A percentile compares a stretch with the other conserved stretches of the same genome.
Evolutionary conservation across 148 eudicot species (phyloP).

Genomic region (Polygonum maritimum): DNA sequence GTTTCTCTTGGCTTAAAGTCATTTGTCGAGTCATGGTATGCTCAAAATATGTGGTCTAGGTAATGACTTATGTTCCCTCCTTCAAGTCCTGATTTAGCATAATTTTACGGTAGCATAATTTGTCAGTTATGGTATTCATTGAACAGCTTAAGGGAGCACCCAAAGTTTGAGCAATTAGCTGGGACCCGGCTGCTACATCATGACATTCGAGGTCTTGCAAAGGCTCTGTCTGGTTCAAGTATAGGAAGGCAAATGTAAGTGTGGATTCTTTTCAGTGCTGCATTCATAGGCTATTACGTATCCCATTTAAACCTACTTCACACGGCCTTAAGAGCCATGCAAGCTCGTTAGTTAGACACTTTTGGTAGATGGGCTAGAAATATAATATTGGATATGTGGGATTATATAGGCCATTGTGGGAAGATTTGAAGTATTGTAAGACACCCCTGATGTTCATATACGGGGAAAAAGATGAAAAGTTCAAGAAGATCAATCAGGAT

Average conservation of each 20-base stretch:
- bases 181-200: slow-evolving; percentile 53
- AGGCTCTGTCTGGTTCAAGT: slow-evolving; percentile 63
- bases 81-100: neutral
- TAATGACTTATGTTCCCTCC: slow-evolving; percentile 17
- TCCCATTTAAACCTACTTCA: neutral
- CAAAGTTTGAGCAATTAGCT: slow-evolving; percentile 39
- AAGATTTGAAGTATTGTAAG: slow-evolving; percentile 56
- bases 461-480: slow-evolving; percentile 73
- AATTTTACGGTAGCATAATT: neutral
- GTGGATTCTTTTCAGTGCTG: neutral
- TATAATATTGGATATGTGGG: neutral
- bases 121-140: neutral
- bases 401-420: slow-evolving; percentile 63
- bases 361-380: neutral
- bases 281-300: neutral
- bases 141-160: slow-evolving; percentile 80
- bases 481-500: slow-evolving; percentile 45
- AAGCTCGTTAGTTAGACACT: too few species aligned
- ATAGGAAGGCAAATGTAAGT: slow-evolving; percentile 88
- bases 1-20: slow-evolving; percentile 44
- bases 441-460: slow-evolving; percentile 49
- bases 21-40: slow-evolving; percentile 69
- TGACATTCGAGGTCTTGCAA: slow-evolving; percentile 61
- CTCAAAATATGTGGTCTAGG: slow-evolving; percentile 80
- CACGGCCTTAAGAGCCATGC: neutral